Conservation (phyloP, 805 yeast species). For the Barnettozyma siamensis region DNA sequence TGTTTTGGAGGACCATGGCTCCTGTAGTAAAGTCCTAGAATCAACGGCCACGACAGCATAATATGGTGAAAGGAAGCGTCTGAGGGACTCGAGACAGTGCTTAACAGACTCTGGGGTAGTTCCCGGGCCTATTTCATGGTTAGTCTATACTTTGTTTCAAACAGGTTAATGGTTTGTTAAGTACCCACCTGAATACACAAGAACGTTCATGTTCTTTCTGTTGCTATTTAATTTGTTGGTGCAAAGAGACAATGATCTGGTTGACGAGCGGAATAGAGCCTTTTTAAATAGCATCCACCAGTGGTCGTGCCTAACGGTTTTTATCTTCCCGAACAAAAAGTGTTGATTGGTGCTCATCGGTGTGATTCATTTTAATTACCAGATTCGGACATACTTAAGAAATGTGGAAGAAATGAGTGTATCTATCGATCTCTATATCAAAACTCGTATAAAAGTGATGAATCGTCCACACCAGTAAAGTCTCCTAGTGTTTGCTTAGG, state of each 20-base stretch:
- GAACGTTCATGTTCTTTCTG: constrained; percentile 76
- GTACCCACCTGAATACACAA: constrained; percentile 53
- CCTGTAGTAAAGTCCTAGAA: constrained; percentile 55
- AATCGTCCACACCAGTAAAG: no score
- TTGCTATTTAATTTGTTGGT: constrained; percentile 5
- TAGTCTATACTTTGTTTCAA: neutral
- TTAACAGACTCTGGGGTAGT: constrained; percentile 82
- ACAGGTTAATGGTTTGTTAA: no score
- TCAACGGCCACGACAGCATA: constrained; percentile 79
- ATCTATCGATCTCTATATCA: no score
- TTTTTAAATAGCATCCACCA: constrained; percentile 3
- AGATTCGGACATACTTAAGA: neutral
- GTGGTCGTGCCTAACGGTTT: no score
- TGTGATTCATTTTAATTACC: constrained; percentile 5
- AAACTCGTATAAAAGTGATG: no score
- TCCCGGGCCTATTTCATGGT: constrained; percentile 51
- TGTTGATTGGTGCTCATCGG: neutral
- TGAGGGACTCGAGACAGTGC: constrained; percentile 72
- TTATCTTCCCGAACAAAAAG: constrained; percentile 3
- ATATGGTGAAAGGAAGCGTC: constrained; percentile 72
- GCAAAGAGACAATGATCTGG: neutral
- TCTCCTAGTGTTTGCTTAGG: no score
- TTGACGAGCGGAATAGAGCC: neutral
- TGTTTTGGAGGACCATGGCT: constrained; percentile 87
- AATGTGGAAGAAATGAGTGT: neutral